Evolutionary conservation across 2,329 filamentous ascomycete genomes (phyloP).

Genomic region (Fusarium hostae): DNA sequence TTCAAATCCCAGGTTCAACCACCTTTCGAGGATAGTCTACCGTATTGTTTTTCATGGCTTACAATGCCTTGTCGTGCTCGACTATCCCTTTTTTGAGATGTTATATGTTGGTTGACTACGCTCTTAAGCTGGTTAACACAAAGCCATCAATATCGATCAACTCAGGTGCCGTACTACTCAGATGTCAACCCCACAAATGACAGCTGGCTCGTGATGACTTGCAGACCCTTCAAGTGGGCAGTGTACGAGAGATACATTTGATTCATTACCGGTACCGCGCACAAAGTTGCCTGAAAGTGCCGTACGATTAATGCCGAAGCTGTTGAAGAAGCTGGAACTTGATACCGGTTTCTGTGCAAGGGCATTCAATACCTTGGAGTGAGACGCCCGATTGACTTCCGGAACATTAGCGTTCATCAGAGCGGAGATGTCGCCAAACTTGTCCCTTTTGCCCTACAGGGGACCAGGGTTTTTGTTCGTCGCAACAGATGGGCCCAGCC

Average conservation of each 20-base stretch:
- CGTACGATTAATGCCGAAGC: conserved; percentile 23
- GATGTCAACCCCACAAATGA: conserved; percentile 30
- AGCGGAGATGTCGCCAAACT: conserved; percentile 28
- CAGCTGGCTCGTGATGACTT: conserved; percentile 38
- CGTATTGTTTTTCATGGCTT: conserved; percentile 31
- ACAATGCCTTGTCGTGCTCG: conserved; percentile 5
- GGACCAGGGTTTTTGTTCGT: conserved; percentile 17
- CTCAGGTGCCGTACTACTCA: conserved; percentile 21
- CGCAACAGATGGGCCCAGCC: conserved; percentile 27
- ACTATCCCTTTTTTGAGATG: conserved; percentile 7
- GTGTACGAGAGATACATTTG: conserved; percentile 16
- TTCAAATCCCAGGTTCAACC: conserved; percentile 5
- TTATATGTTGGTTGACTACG: conserved; percentile 4
- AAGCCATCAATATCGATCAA: conserved; percentile 13
- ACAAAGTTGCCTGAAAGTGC: conserved; percentile 8
- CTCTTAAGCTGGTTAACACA: conserved; percentile 7
- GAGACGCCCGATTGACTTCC: conserved; percentile 17
- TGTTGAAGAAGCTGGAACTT: conserved; percentile 2
- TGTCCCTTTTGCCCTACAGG: conserved; percentile 17
- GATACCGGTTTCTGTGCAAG: not conserved
- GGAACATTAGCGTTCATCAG: conserved; percentile 26
- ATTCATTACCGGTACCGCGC: conserved; percentile 8
- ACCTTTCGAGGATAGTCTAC: not conserved
- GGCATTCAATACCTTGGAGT: not conserved
- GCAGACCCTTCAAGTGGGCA: conserved; percentile 22